Evolutionary conservation across 1,284 basidiomycete species (phyloP).

Genomic region (Pseudozyma thailandica): DNA sequence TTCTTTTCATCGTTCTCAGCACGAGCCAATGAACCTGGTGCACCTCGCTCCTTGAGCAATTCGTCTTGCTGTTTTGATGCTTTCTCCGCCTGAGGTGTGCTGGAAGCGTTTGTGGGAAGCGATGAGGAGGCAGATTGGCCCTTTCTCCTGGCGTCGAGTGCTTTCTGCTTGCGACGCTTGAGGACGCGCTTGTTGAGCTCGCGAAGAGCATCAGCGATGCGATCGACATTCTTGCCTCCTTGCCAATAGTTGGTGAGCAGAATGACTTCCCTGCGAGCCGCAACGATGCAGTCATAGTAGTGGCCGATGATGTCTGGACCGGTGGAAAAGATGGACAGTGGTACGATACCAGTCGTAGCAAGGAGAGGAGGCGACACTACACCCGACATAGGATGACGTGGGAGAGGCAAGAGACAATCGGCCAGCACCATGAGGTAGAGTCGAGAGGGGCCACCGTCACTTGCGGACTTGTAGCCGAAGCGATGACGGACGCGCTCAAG

Average conservation of each 20-base stretch:
- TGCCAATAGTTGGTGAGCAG: conserved; percentile 68
- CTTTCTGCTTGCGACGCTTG: conserved; percentile 34
- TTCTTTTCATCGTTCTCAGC: conserved; percentile 18
- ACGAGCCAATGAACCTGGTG: conserved; percentile 37
- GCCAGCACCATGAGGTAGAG: conserved; percentile 66
- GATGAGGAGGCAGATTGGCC: conserved; percentile 2
- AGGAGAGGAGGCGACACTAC: conserved; percentile 65
- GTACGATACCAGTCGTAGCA: conserved; percentile 64
- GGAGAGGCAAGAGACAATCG: conserved; percentile 59
- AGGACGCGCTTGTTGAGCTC: conserved; percentile 56
- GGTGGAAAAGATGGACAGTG: conserved; percentile 65
- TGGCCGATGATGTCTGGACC: conserved; percentile 67
- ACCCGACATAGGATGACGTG: conserved; percentile 58
- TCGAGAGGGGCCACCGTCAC: conserved; percentile 55
- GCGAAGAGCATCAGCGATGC: conserved; percentile 61
- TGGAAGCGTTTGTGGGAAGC: conserved; percentile 11
- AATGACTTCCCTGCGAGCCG: conserved; percentile 61
- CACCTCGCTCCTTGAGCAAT: conserved; percentile 28
- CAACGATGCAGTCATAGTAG: conserved; percentile 67
- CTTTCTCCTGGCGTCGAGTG: conserved; percentile 22
- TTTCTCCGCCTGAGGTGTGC: conserved; percentile 23
- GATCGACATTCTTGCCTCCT: conserved; percentile 62
- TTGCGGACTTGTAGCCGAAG: conserved; percentile 55
- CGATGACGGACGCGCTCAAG: conserved; percentile 51
- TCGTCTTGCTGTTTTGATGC: conserved; percentile 27